Percentiles rank a stretch among this genome's conserved stretches.
Evolutionary conservation across 73 alveolate species (phyloP).

Genomic region (Tetrahymena thermophila): DNA sequence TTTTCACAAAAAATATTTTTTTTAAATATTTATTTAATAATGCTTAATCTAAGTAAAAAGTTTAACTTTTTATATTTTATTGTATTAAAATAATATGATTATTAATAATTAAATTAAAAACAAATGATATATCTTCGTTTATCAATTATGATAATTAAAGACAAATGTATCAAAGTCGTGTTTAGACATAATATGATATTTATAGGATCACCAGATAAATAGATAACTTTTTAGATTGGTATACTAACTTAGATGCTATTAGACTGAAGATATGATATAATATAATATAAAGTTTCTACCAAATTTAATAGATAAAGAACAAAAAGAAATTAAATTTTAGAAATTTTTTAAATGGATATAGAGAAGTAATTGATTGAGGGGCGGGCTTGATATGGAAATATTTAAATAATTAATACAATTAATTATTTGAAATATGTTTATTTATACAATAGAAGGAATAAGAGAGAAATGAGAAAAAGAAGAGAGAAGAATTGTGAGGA

Average conservation of each 20-base stretch:
- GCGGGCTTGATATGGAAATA: background rate
- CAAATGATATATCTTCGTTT: background rate
- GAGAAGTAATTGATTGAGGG: background rate
- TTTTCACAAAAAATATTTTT: no score
- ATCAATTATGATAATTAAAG: background rate
- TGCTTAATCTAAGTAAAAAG: no score
- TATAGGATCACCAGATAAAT: background rate
- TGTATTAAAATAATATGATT: no score
- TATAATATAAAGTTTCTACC: background rate
- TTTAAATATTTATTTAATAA: no score
- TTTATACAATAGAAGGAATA: background rate
- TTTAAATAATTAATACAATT: background rate
- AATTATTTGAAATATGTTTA: background rate
- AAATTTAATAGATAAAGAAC: background rate
- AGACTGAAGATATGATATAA: no score
- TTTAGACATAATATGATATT: background rate
- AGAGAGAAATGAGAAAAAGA: background rate
- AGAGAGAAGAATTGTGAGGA: background rate
- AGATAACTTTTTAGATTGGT: no score
- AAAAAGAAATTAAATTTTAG: background rate
- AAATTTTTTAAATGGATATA: background rate
- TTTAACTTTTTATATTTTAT: no score
- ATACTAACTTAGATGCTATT: no score
- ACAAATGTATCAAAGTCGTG: background rate
- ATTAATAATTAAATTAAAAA: no score